Evolutionary conservation across 176 grass and related monocot species (phyloP).

Genomic region (Eremochloa ophiuroides): DNA sequence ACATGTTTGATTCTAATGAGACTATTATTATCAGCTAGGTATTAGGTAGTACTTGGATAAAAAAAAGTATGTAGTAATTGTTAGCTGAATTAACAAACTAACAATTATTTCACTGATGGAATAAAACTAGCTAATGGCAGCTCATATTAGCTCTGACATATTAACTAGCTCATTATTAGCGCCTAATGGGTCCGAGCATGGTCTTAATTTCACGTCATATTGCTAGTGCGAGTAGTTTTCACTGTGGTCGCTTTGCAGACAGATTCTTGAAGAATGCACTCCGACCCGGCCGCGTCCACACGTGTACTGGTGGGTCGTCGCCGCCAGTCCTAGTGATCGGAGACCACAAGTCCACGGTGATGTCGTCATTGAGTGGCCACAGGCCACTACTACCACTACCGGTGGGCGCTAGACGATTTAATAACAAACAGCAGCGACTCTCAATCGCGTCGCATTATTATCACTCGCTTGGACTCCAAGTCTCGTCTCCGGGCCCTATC

Average conservation of each 20-base stretch:
- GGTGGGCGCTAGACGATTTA: background rate
- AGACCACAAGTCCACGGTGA: background rate
- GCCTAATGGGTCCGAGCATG: no score
- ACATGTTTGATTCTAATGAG: no score
- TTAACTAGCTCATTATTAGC: no score
- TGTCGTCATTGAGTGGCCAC: background rate
- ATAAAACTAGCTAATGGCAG: no score
- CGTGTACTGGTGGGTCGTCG: background rate
- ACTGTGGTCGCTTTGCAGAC: background rate
- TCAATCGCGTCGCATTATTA: background rate
- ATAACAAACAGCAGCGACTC: background rate
- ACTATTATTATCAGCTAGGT: no score
- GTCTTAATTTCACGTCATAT: no score
- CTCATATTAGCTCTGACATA: no score
- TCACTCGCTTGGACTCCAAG: background rate
- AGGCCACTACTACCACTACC: background rate
- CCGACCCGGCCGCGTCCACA: background rate
- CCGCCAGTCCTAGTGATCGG: background rate
- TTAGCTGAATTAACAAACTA: no score
- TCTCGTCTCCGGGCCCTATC: background rate
- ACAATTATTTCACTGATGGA: no score
- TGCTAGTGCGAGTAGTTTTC: background rate
- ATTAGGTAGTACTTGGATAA: no score
- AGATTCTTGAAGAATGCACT: background rate
- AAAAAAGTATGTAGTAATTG: no score